Evolutionary conservation across 2,329 filamentous ascomycete genomes (phyloP), one percentile per base, ranked within the genome.

Genomic region (Xylariaceae sp.): DNA sequence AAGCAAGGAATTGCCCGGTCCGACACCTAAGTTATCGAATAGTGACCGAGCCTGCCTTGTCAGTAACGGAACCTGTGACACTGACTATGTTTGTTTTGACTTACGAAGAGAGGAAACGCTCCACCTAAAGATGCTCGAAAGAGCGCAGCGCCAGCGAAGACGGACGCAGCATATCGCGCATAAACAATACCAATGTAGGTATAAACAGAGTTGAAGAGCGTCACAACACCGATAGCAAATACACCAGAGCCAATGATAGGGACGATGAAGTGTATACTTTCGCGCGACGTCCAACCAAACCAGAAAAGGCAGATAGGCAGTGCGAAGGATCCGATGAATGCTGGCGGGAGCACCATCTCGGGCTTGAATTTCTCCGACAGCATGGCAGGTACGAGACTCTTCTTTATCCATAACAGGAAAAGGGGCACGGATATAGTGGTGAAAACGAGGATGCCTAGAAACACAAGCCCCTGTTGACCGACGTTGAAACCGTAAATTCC

Each of bases 281-380:
- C 46, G 5, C 57, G 80, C 0, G 73, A 73, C 1, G 70, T 68
- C 79, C 79, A 82, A 23, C 79, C 79, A 55, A 81, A 82, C 64
- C 75, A 72, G 50, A 81, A 74, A 0, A 83, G 66, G 8, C 76
- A 73, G 17, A 73, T 57, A 0, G 78, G 77, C 2, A 82, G 68
- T 37, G 78, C 67, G 45, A 82, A 68, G 2, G 76, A 77, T 36
- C 83, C 83, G 22, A 71, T 61, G 37, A 78, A 74, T 6, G 72
- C 68, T 39, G 82, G 77, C 29, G 81, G 78, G 25, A 87, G 71
- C 47, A 82, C 74, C 68, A 76, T 84, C 63, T 87, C 83, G n/a
- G 83, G 83, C 65, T 83, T 79, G 59, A 86, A 85, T 34, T 82
- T 74, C n/a, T n/a, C n/a, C n/a, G n/a, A n/a, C n/a, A n/a, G n/a